Percentiles rank a stretch among this genome's conserved stretches.
Conservation (phyloP, 345 rosid species). For the Brassica carinata region DNA sequence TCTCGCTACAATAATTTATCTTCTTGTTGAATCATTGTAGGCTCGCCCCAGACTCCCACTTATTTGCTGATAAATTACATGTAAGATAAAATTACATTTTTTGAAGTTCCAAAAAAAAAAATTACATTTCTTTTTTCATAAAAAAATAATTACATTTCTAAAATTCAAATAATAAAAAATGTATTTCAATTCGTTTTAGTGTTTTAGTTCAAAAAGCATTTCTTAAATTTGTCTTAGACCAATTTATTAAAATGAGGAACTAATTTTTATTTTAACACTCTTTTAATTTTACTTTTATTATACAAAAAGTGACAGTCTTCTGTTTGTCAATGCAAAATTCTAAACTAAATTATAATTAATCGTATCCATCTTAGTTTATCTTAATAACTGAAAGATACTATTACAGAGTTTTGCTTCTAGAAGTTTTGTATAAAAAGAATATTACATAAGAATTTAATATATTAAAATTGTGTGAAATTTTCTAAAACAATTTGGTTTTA, state of each 20-base stretch:
- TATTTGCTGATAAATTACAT: background rate
- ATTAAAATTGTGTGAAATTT: background rate
- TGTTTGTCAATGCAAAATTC: background rate
- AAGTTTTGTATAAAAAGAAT: background rate
- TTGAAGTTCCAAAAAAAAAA: too few species aligned
- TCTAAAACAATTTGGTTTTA: background rate
- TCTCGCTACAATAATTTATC: constrained; percentile 7
- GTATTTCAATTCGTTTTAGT: background rate
- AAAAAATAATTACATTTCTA: background rate
- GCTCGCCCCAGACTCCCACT: background rate
- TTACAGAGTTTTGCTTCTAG: background rate
- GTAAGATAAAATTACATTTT: background rate
- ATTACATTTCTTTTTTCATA: background rate
- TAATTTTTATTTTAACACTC: background rate
- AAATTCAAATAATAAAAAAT: background rate
- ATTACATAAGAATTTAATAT: background rate
- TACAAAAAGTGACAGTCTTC: background rate
- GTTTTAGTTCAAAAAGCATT: background rate
- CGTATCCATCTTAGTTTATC: background rate
- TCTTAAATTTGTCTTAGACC: background rate
- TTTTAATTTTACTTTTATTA: background rate
- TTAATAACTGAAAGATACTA: background rate
- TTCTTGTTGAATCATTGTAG: constrained; percentile 5
- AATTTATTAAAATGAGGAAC: background rate
- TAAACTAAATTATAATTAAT: background rate